Base-by-base conservation (phyloP, 345 rosid genomes). In the Ceriops zippeliana region DNA sequence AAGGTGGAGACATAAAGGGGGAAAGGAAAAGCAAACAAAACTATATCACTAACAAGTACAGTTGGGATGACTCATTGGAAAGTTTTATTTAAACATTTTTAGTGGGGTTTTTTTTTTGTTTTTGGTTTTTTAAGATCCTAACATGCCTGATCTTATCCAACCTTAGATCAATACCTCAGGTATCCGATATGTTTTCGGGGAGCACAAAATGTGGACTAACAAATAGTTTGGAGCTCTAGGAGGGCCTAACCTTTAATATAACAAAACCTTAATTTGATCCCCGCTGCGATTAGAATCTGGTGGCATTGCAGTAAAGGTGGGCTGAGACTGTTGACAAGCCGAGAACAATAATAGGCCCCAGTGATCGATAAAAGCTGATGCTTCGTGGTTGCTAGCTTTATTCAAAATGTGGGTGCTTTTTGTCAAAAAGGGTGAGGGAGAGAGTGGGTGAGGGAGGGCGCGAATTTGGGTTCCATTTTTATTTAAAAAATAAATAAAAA, bases 381-480 rank as follows among this genome's bases (percentile, higher is more conserved):
- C 74, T 74, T 75, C 71, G 75, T 62, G 51, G 67, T 26, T 30
- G 32, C 42, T 27, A 57, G 68, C 82, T 82, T 79, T 79, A 79
- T 76, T 79, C 62, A 82, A 82, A 82, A 73, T 73, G 80, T 49
- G 59, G 49, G 34, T 65, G 58, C 79, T 78, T 72, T 70, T 70
- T 81, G 51, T 72, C 74, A 47, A 66, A 81, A 78, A 77, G 72
- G 62, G 1, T 0, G 30, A 52, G 74, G 13, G 49, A 42, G 17
- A 42, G 49, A 42, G 49, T 2, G 49, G 0, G 47, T 11, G 49
- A 13, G 49, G 15, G 19, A 42, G 49, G 0, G 34, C 3, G 15
- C 15, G 9, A 3, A 38, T 34, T 34, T 34, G 9, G 46, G 26
- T 24, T 24, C 26, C 26, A 24, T 24, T 24, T 24, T 24, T 24